phyloP scores from a whole-genome alignment of 2,329 filamentous ascomycete genomes.

The Xylariomycetidae sp. region DNA sequence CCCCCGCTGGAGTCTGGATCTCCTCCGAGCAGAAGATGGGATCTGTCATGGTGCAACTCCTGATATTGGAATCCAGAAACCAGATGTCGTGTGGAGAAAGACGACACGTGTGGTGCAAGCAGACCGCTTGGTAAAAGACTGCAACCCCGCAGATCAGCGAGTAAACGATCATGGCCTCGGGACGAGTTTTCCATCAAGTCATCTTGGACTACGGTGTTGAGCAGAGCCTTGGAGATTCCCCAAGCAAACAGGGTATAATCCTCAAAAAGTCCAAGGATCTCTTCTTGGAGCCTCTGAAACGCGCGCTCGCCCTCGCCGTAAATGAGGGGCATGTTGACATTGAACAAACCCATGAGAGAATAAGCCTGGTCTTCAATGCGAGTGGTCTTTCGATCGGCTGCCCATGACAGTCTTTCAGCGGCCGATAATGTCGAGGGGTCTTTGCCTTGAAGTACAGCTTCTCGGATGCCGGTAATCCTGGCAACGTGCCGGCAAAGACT shows the following conservation, averaged over 20 bases:
- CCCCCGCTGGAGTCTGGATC: too few species aligned
- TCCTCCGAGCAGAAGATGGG: too few species aligned
- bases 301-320: slow-evolving; percentile 23
- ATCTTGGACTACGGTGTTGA: too few species aligned
- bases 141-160: too few species aligned
- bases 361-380: slow-evolving; percentile 23
- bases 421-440: slow-evolving; percentile 11
- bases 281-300: slow-evolving; percentile 19
- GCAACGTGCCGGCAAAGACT: slow-evolving; percentile 12
- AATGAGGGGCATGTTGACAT: slow-evolving; percentile 22
- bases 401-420: slow-evolving; percentile 24
- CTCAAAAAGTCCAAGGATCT: slow-evolving; percentile 14
- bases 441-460: slow-evolving; percentile 8
- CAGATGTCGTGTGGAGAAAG: too few species aligned
- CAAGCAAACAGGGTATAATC: slow-evolving; percentile 22
- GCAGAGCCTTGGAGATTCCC: too few species aligned
- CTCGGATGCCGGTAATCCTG: slow-evolving; percentile 14
- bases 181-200: too few species aligned
- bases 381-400: slow-evolving; percentile 14
- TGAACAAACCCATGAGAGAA: slow-evolving; percentile 24
- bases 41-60: too few species aligned
- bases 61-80: too few species aligned
- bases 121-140: too few species aligned
- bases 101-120: too few species aligned
- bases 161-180: too few species aligned